Percentiles rank a stretch among this genome's conserved stretches.
Evolutionary conservation across 73 alveolate species (phyloP).

Genomic region (Paramecium tetraurelia): DNA sequence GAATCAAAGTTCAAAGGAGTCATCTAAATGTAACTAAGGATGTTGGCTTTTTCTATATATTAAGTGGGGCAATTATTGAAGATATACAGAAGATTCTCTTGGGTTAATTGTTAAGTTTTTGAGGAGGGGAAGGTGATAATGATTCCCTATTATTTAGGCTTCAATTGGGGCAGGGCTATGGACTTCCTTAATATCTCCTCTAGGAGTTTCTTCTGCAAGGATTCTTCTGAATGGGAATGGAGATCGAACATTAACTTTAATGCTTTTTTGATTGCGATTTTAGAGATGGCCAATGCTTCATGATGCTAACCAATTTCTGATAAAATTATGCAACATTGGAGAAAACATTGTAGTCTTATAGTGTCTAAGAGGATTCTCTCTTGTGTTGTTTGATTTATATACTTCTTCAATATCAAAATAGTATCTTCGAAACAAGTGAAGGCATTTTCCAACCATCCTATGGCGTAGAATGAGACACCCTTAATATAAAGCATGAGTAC

Average conservation of each 20-base stretch:
- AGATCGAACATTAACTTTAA: not conserved
- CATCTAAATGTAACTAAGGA: not conserved
- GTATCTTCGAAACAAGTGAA: constrained; percentile 47
- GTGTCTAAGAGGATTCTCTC: not conserved
- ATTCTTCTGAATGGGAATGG: not conserved
- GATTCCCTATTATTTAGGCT: not conserved
- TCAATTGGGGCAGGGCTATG: not conserved
- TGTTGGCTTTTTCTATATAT: not conserved
- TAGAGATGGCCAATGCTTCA: constrained; percentile 18
- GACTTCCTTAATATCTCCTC: not conserved
- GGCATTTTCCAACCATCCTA: constrained; percentile 46
- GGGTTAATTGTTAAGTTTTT: not conserved
- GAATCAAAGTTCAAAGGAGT: not conserved
- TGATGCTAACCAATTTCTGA: constrained; percentile 42
- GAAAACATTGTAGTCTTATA: not conserved
- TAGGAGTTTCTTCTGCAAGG: not conserved
- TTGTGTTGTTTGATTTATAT: not conserved
- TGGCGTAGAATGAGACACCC: constrained; percentile 25
- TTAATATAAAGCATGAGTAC: not conserved
- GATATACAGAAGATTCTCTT: not conserved
- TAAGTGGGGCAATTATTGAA: not conserved
- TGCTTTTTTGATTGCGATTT: constrained; percentile 12
- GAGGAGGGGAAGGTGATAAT: not conserved
- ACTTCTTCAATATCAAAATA: not conserved
- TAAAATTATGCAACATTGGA: constrained; percentile 26